A percentile compares a stretch with the other conserved stretches of the same genome.
Conservation (phyloP, 306 rosid genomes). For the Trichosanthes cucumerina region DNA sequence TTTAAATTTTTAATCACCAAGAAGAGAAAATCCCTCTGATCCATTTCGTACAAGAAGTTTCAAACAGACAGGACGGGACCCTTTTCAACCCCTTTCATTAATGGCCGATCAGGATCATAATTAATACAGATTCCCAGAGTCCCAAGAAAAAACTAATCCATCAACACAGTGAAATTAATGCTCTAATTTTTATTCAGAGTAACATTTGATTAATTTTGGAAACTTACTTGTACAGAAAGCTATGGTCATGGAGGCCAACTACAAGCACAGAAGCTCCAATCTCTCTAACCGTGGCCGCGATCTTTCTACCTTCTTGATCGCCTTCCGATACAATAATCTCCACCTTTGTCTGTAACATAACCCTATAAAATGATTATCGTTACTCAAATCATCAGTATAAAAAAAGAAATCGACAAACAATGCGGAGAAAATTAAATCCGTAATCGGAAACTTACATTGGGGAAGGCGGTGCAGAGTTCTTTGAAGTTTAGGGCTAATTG, state of each 20-base stretch:
- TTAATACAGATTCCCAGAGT: background rate
- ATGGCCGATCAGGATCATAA: constrained; percentile 4
- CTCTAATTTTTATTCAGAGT: background rate
- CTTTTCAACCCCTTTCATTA: background rate
- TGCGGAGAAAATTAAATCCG: background rate
- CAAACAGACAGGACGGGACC: background rate
- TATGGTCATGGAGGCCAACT: constrained; percentile 78
- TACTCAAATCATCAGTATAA: background rate
- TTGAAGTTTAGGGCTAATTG: constrained; percentile 75
- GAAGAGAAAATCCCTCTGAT: background rate
- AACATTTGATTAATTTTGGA: background rate
- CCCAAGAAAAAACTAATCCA: background rate
- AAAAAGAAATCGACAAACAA: background rate
- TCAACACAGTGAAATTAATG: background rate
- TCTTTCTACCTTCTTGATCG: constrained; percentile 55
- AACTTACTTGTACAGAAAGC: constrained; percentile 89
- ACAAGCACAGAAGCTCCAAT: constrained; percentile 74
- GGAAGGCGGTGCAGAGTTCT: constrained; percentile 55
- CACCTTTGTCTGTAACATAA: constrained; percentile 79
- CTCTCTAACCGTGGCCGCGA: constrained; percentile 45
- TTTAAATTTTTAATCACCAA: background rate
- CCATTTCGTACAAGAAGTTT: background rate
- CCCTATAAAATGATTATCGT: constrained; percentile 25
- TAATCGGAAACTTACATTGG: constrained; percentile 28
- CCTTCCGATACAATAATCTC: constrained; percentile 87